Conservation (phyloP, 2,329 filamentous ascomycete genomes). For the Fusarium compactum region DNA sequence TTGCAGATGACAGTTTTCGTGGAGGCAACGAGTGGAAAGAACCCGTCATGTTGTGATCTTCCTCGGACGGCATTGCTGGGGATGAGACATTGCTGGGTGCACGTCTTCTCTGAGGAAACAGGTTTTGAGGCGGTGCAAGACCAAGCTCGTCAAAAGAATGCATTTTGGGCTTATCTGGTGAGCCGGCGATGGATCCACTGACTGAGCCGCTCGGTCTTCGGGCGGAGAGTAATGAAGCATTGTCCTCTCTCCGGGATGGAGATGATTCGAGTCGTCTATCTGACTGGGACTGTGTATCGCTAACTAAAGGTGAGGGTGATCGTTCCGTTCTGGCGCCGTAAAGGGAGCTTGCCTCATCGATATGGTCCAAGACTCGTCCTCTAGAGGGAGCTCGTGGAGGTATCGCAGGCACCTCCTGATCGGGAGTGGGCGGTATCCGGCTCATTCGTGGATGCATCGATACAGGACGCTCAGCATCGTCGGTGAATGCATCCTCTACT, state of each 20-base stretch:
- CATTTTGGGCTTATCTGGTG: slow-evolving; percentile 60
- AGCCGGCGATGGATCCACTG: slow-evolving; percentile 52
- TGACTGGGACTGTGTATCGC: slow-evolving; percentile 50
- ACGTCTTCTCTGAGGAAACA: slow-evolving; percentile 60
- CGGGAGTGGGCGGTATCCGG: slow-evolving; percentile 65
- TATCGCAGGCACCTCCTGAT: slow-evolving; percentile 61
- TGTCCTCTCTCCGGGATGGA: slow-evolving; percentile 51
- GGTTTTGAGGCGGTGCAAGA: slow-evolving; percentile 63
- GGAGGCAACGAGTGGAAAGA: slow-evolving; percentile 73
- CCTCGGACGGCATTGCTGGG: slow-evolving; percentile 75
- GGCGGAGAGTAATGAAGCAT: slow-evolving; percentile 53
- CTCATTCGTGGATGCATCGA: slow-evolving; percentile 84
- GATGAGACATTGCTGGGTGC: slow-evolving; percentile 72
- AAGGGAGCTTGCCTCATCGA: slow-evolving; percentile 55
- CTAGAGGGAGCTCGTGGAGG: slow-evolving; percentile 57
- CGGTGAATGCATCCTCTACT: slow-evolving; percentile 66
- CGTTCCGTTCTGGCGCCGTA: slow-evolving; percentile 69
- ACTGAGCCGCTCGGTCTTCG: slow-evolving; percentile 42
- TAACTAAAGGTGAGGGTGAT: slow-evolving; percentile 67
- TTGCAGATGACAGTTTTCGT: slow-evolving; percentile 84
- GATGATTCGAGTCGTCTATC: slow-evolving; percentile 49
- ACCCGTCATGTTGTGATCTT: slow-evolving; percentile 70
- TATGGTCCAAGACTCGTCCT: slow-evolving; percentile 55
- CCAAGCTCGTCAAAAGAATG: slow-evolving; percentile 63
- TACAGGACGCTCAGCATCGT: slow-evolving; percentile 68